Percentiles rank a stretch among this genome's conserved stretches.
Evolutionary conservation across 2,329 filamentous ascomycete species (phyloP).

Genomic region (Penicillium vulpinum): DNA sequence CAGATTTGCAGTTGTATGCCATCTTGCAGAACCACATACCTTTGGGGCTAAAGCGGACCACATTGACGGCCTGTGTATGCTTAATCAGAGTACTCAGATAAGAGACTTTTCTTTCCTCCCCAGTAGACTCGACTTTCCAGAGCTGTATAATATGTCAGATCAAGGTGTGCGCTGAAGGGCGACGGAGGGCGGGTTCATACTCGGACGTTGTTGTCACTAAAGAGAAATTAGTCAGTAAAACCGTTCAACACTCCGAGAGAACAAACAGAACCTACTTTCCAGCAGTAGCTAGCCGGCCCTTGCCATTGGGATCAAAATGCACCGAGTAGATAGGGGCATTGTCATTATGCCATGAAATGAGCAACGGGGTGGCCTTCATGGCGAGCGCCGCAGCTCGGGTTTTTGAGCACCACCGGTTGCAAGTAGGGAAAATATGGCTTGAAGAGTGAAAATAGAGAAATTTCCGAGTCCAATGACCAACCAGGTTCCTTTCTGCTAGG

Average conservation of each 20-base stretch:
- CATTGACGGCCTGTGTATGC: conserved; percentile 96
- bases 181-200: conserved; percentile 53
- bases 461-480: conserved; percentile 10
- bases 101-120: conserved; percentile 83
- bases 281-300: conserved; percentile 86
- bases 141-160: conserved; percentile 59
- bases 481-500: conserved; percentile 6
- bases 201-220: conserved; percentile 84
- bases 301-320: conserved; percentile 91
- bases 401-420: conserved; percentile 9
- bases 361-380: conserved; percentile 96
- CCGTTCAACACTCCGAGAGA: background rate
- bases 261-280: conserved; percentile 61
- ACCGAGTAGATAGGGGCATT: conserved; percentile 96
- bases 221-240: conserved; percentile 17
- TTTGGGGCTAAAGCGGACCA: conserved; percentile 92
- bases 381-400: conserved; percentile 35
- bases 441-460: conserved; percentile 2
- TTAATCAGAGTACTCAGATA: conserved; percentile 90
- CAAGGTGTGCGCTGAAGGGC: conserved; percentile 18
- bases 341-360: conserved; percentile 98
- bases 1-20: conserved; percentile 19
- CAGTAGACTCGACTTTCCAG: conserved; percentile 84
- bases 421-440: background rate
- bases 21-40: conserved; percentile 54